Percentiles rank a stretch among this genome's conserved stretches.
These are phyloP conservation scores for Rosa chinensis DNA, from an alignment of 306 rosid species.

Conservation along the genomic window DNA sequence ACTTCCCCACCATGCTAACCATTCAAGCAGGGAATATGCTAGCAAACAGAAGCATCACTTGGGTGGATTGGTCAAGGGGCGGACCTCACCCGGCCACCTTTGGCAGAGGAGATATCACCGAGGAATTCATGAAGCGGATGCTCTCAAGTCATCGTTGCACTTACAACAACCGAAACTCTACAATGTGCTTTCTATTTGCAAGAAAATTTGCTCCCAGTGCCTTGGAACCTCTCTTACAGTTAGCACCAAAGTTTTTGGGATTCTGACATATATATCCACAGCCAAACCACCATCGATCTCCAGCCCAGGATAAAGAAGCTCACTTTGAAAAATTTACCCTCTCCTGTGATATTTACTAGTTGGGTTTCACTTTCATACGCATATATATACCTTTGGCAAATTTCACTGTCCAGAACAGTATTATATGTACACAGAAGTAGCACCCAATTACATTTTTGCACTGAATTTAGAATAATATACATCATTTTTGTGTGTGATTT, in stretches of 20 bases:
- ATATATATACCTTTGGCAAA: constrained; percentile 12
- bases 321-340: not conserved
- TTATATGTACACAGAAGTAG: constrained; percentile 46
- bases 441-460: constrained; percentile 20
- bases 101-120: constrained; percentile 55
- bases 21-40: constrained; percentile 48
- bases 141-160: constrained; percentile 42
- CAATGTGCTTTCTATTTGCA: constrained; percentile 72
- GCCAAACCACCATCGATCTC: not conserved
- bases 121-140: constrained; percentile 53
- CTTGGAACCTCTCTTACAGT: constrained; percentile 64
- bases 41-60: constrained; percentile 89
- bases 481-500: not conserved
- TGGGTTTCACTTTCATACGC: constrained; percentile 6
- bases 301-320: not conserved
- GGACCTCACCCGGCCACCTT: constrained; percentile 95
- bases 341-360: constrained; percentile 3
- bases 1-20: constrained; percentile 90
- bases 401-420: constrained; percentile 13
- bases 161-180: constrained; percentile 50
- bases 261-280: constrained; percentile 28
- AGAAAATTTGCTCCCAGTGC: constrained; percentile 93
- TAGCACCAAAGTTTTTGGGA: constrained; percentile 55
- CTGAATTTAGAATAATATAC: not conserved
- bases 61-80: constrained; percentile 99